Percentiles rank a stretch among this genome's conserved stretches.
Conservation (phyloP, 2,329 filamentous ascomycete genomes). For the Incumbomyces delicatus region DNA sequence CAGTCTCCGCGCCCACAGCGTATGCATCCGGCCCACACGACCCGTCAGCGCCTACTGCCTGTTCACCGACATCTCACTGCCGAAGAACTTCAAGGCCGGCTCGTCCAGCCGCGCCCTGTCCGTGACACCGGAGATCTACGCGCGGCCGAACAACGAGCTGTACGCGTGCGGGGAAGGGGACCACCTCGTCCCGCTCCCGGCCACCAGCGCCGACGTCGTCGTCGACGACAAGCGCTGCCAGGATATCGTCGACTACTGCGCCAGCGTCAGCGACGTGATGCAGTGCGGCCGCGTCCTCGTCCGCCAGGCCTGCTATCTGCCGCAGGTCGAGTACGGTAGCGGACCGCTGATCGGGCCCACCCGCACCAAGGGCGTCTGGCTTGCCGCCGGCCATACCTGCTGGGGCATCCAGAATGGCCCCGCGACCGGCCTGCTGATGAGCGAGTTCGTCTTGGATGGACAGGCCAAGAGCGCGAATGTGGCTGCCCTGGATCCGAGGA, state of each 20-base stretch:
- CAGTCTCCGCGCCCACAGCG: slow-evolving; percentile 52
- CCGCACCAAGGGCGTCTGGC: slow-evolving; percentile 59
- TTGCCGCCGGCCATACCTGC: slow-evolving; percentile 88
- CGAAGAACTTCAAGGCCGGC: slow-evolving; percentile 49
- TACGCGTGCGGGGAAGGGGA: slow-evolving; percentile 95
- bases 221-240: slow-evolving; percentile 69
- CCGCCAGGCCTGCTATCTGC: slow-evolving; percentile 87
- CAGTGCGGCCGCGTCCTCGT: slow-evolving; percentile 58
- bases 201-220: slow-evolving; percentile 63
- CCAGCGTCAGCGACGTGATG: slow-evolving; percentile 46
- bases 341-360: slow-evolving; percentile 67
- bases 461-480: slow-evolving; percentile 58
- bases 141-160: slow-evolving; percentile 75
- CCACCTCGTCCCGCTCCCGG: slow-evolving; percentile 60
- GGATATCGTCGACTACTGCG: slow-evolving; percentile 73
- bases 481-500: slow-evolving; percentile 56
- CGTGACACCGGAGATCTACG: slow-evolving; percentile 87
- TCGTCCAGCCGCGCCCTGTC: slow-evolving; percentile 45
- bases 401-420: slow-evolving; percentile 98
- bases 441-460: slow-evolving; percentile 69
- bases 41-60: slow-evolving; percentile 41
- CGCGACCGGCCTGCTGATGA: slow-evolving; percentile 72
- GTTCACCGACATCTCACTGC: slow-evolving; percentile 77
- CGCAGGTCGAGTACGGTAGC: slow-evolving; percentile 51
- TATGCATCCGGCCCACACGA: slow-evolving; percentile 48